Evolutionary conservation across 768 basidiomycete species (phyloP).

Genomic region (Serendipita indica): DNA sequence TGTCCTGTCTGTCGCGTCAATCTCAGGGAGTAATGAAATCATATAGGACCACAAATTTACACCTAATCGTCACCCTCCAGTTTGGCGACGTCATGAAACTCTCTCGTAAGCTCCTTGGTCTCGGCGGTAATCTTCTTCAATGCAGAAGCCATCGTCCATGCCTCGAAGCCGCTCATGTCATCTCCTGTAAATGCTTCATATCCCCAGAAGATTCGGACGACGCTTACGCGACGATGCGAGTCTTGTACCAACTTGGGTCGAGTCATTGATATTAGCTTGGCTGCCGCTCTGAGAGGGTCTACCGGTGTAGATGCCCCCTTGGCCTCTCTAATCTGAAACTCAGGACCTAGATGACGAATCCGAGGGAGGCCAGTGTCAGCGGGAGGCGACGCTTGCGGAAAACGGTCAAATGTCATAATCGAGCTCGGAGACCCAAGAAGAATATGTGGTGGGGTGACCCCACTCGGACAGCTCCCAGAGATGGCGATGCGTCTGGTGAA

Average conservation of each 20-base stretch:
- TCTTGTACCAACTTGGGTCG: conserved; percentile 4
- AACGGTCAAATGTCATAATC: conserved; percentile 30
- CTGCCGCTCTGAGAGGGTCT: background rate
- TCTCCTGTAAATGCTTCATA: conserved; percentile 19
- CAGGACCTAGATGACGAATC: conserved; percentile 28
- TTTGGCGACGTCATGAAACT: conserved; percentile 27
- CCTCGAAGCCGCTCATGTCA: conserved; percentile 43
- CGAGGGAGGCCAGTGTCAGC: conserved; percentile 22
- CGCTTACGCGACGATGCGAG: conserved; percentile 3
- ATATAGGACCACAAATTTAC: too few species aligned
- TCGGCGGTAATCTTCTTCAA: conserved; percentile 39
- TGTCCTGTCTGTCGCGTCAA: background rate
- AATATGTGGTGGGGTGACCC: background rate
- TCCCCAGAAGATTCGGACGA: conserved; percentile 2
- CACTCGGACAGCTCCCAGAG: conserved; percentile 14
- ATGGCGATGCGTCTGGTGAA: conserved; percentile 36
- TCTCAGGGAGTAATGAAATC: background rate
- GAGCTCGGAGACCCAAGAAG: conserved; percentile 14
- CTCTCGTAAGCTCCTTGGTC: conserved; percentile 41
- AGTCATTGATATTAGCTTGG: background rate
- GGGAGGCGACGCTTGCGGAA: conserved; percentile 24
- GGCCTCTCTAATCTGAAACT: conserved; percentile 22
- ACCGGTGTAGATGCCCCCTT: background rate
- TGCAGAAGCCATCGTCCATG: conserved; percentile 43
- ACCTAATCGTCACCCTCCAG: background rate